Evolutionary conservation across 805 yeast genomes (phyloP).

Genomic region (Candida morakotiae): DNA sequence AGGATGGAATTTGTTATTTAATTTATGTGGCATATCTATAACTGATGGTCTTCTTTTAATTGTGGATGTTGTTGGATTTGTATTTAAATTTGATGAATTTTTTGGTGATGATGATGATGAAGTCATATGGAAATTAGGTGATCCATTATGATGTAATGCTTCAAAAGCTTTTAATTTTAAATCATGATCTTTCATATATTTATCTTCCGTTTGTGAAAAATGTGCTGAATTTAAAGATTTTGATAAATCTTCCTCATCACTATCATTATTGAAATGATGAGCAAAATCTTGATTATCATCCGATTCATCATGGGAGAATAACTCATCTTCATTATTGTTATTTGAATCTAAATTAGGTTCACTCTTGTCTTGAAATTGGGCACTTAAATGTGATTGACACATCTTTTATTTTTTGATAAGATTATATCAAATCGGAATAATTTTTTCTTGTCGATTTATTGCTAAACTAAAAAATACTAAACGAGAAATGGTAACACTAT

Average conservation of each 20-base stretch:
- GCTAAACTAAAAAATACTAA: no score
- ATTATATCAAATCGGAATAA: background rate
- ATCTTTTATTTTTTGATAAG: no score
- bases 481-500: no score
- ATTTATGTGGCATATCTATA: constrained; percentile 31
- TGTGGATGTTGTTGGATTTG: constrained; percentile 10
- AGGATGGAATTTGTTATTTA: constrained; percentile 10
- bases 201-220: constrained; percentile 63
- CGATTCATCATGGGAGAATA: constrained; percentile 2
- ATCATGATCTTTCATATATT: constrained; percentile 59
- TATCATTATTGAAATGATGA: constrained; percentile 10
- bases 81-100: no score
- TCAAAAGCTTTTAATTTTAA: constrained; percentile 61
- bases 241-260: constrained; percentile 26
- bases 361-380: constrained; percentile 5
- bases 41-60: constrained; percentile 32
- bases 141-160: constrained; percentile 25
- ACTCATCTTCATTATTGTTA: constrained; percentile 3
- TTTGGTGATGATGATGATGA: constrained; percentile 10
- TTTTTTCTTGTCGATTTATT: no score
- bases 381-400: constrained; percentile 4
- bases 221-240: constrained; percentile 45
- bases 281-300: constrained; percentile 7
- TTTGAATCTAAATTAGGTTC: background rate
- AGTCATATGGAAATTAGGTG: constrained; percentile 7